Percentiles rank a stretch among this genome's conserved stretches.
Conservation (phyloP, 2,329 filamentous ascomycete species). For the Seiridium cupressi region DNA sequence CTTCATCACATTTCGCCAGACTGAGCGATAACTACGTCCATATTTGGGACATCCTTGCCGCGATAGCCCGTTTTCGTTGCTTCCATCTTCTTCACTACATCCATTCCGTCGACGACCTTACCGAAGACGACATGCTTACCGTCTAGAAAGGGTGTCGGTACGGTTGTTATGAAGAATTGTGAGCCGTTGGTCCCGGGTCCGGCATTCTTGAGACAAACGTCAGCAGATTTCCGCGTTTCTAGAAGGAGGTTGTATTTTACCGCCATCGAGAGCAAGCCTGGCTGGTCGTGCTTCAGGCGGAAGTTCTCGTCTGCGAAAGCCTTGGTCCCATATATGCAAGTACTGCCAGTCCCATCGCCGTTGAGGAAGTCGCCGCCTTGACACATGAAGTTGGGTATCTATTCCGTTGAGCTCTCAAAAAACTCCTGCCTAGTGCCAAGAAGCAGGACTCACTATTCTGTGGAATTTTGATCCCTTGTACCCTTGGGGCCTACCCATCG, state of each 20-base stretch:
- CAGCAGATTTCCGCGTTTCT: neutral
- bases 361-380: constrained; percentile 96
- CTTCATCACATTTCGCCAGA: constrained; percentile 82
- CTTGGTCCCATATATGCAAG: constrained; percentile 82
- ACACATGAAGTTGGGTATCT: constrained; percentile 97
- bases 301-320: constrained; percentile 93
- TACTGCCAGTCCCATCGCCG: constrained; percentile 85
- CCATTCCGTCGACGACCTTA: constrained; percentile 84
- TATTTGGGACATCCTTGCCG: constrained; percentile 75
- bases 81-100: constrained; percentile 90
- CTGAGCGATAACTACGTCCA: constrained; percentile 80
- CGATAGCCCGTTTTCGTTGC: constrained; percentile 76
- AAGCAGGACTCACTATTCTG: constrained; percentile 63
- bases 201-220: constrained; percentile 62
- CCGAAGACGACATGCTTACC: constrained; percentile 96
- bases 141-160: constrained; percentile 82
- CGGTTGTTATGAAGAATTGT: constrained; percentile 97
- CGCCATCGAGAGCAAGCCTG: constrained; percentile 89
- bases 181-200: constrained; percentile 91
- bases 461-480: constrained; percentile 97
- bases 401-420: neutral
- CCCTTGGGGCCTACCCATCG: constrained; percentile 75
- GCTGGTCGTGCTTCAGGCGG: constrained; percentile 69
- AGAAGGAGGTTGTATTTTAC: constrained; percentile 48
- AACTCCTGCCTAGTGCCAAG: neutral